Evolutionary conservation across 139 green algal species (phyloP).

Genomic region (Gonium pectorale): DNA sequence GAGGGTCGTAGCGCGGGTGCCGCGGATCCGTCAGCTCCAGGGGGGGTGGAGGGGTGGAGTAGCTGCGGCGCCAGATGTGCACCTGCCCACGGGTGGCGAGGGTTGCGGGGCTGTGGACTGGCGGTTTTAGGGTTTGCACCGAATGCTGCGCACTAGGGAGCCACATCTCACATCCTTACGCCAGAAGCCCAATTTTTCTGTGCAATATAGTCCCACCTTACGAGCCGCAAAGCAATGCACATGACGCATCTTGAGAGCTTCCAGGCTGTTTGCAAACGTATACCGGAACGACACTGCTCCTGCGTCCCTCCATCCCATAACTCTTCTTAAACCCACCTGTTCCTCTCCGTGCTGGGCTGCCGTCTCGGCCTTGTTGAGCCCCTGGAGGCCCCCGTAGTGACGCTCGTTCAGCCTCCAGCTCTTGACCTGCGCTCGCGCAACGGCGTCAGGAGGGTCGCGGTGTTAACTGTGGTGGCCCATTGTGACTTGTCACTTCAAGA

Average conservation of each 20-base stretch:
- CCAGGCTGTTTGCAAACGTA: too few relatives aligned
- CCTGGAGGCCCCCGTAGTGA: slow-evolving; percentile 59
- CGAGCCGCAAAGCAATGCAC: too few relatives aligned
- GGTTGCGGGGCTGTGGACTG: background rate
- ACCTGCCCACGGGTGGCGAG: too few relatives aligned
- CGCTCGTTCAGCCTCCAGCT: slow-evolving; percentile 60
- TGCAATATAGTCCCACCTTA: too few relatives aligned
- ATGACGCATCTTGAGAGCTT: too few relatives aligned
- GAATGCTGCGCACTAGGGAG: too few relatives aligned
- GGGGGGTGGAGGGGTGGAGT: slow-evolving; percentile 14
- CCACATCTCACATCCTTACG: too few relatives aligned
- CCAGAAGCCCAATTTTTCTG: too few relatives aligned
- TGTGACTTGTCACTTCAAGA: too few relatives aligned
- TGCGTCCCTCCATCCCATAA: background rate
- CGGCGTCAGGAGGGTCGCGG: too few relatives aligned
- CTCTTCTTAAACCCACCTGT: background rate
- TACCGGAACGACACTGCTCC: too few relatives aligned
- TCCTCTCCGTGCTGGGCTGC: slow-evolving; percentile 44
- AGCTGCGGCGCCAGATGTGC: slow-evolving; percentile 58
- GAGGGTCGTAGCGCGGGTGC: slow-evolving; percentile 31
- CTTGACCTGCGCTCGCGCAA: slow-evolving; percentile 44
- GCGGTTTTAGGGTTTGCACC: background rate
- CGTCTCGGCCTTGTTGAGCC: slow-evolving; percentile 56
- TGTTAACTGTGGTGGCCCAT: too few relatives aligned
- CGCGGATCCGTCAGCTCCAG: slow-evolving; percentile 27